Evolutionary conservation across 2,329 filamentous ascomycete species (phyloP), one percentile per base, ranked within the genome.

Genomic region (Thelonectria olida): DNA sequence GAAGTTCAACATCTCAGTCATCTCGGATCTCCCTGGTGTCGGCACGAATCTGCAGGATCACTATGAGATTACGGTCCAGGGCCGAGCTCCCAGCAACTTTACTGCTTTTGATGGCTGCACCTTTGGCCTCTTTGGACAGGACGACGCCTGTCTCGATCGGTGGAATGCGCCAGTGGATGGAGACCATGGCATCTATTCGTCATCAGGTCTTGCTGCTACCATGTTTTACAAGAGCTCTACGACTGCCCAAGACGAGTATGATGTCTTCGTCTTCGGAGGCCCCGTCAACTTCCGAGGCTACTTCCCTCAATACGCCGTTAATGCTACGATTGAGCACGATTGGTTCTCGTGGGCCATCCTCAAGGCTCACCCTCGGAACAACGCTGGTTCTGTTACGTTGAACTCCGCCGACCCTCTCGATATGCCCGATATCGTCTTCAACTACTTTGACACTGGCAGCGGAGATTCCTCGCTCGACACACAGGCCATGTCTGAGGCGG

Each of bases 351-450:
- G 75, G 76, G 70, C 74, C 3, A 81, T 74, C 7, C 71, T 92
- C 54, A 89, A 90, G 74, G 83, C 85, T 15, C 88, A 90, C 68
- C 83, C 88, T 0, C 84, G 85, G 53, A 91, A 92, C 62, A 78
- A 71, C 1, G 84, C 83, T 6, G 90, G 90, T 8, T 84, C 82
- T 1, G 89, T 93, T 4, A 82, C 75, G 4, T 83, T 93, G 5
- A 79, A 79, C 15, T 88, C 86, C 0, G 76, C 83, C 0, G 84
- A 92, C 70, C 89, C 90, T 0, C 84, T 85, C 1, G 89, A 91
- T 54, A 78, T 81, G 3, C 90, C 90, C 0, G 73, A 84, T 6
- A 90, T 92, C 65, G 78, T 79, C 50, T 90, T 88, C 78, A 85
- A 87, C 73, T 89, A 83, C 74, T 89, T 86, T 76, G 80, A 82